Conservation (phyloP, 208 protist genomes). For the Trichomonas gallinae region DNA sequence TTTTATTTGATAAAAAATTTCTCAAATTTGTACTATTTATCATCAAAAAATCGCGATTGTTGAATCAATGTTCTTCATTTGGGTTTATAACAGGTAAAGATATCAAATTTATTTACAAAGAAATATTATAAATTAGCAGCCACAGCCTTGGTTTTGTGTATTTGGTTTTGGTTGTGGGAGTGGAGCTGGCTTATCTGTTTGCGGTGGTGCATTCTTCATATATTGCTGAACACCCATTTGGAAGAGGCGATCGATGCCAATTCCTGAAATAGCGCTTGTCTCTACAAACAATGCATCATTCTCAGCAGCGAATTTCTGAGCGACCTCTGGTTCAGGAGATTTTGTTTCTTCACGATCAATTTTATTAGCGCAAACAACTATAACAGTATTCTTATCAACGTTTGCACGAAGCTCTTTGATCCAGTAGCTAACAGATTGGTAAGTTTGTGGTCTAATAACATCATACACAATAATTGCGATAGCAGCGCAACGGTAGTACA, state of each 20-base stretch:
- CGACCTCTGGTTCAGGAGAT: not conserved
- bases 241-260: not conserved
- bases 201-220: not conserved
- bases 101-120: no score
- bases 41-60: no score
- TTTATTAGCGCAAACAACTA: conserved; percentile 33
- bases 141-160: not conserved
- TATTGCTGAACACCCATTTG: not conserved
- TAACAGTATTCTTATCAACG: conserved; percentile 69
- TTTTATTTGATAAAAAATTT: no score
- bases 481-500: not conserved
- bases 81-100: no score
- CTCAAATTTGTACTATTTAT: no score
- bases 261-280: not conserved
- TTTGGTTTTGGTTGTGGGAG: not conserved
- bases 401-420: conserved; percentile 87
- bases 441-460: conserved; percentile 83
- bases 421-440: conserved; percentile 87
- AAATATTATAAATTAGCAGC: not conserved
- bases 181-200: not conserved
- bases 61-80: no score
- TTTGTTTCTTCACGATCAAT: not conserved
- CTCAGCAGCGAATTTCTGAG: not conserved
- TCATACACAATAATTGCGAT: conserved; percentile 92
- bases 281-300: not conserved